phyloP scores from a whole-genome alignment of 257 asterid genomes.

The Schizonepeta tenuifolia region DNA sequence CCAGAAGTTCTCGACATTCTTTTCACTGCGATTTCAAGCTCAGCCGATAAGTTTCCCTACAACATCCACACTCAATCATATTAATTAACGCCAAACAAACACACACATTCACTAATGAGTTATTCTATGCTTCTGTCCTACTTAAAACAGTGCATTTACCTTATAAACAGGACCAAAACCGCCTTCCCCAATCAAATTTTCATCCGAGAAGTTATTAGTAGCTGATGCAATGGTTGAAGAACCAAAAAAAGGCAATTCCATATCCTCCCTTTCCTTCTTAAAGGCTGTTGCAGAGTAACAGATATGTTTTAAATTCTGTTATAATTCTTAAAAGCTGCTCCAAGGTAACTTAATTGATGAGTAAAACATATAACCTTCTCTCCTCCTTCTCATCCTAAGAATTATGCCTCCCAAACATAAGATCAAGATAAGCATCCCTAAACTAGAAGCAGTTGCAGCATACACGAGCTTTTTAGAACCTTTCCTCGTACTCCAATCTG shows the following conservation, averaged over 20 bases:
- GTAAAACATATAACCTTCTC: conserved; percentile 17
- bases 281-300: conserved; percentile 17
- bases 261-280: conserved; percentile 27
- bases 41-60: conserved; percentile 32
- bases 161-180: conserved; percentile 57
- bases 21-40: conserved; percentile 33
- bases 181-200: conserved; percentile 49
- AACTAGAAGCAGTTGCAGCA: conserved; percentile 9
- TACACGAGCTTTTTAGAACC: conserved; percentile 1
- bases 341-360: background rate
- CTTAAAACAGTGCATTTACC: conserved; percentile 12
- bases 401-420: conserved; percentile 2
- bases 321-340: background rate
- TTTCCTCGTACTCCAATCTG: conserved; percentile 17
- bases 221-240: conserved; percentile 41
- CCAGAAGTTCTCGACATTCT: conserved; percentile 33
- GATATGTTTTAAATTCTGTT: background rate
- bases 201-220: conserved; percentile 42
- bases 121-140: background rate
- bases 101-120: background rate
- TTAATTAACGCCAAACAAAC: too few species aligned
- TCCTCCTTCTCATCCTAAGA: background rate
- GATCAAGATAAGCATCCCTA: conserved; percentile 25
- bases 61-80: background rate
- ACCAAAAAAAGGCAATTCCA: conserved; percentile 44